Base-by-base conservation (phyloP, 1,284 basidiomycete genomes). In the Mycosarcoma mackinlayi region DNA sequence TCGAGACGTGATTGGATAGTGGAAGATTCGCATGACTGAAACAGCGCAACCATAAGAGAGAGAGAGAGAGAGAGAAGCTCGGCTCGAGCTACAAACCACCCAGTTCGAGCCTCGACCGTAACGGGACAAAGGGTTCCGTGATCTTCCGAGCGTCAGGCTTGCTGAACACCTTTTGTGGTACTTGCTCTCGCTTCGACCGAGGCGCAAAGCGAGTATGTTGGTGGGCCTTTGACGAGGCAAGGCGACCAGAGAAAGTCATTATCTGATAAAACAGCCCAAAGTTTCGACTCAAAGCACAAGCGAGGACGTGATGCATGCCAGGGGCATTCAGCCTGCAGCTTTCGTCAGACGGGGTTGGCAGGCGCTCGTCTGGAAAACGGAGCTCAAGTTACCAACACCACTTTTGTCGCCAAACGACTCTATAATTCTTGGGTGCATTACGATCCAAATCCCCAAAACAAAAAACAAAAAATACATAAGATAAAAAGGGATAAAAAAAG, bases 1-100 rank as follows among this genome's bases (percentile, higher is more conserved):
- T n/a, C n/a, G n/a, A n/a, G n/a, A n/a, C n/a, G 10, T 49, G 28
- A 49, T 40, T 39, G 37, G 37, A 9, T 25, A 30, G 14, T 39
- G 13, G 14, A 40, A 31, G 47, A 49, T 40, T 49, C 31, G 37
- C 47, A 49, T 49, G 47, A 39, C 14, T 49, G 47, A 49, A 39
- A 49, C 47, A 49, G 47, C 30, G 18, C 47, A 39, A n/a, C n/a
- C n/a, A n/a, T n/a, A n/a, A n/a, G n/a, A n/a, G n/a, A n/a, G n/a
- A n/a, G n/a, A n/a, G n/a, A n/a, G n/a, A n/a, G n/a, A n/a, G n/a
- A n/a, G 45, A 19, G 24, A 25, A 14, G 24, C 6, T 6, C 44
- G 3, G 18, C 34, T 24, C 14, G 30, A 14, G n/a, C n/a, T n/a
- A n/a, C n/a, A n/a, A n/a, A n/a, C n/a, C n/a, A n/a, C n/a, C n/a